These are phyloP conservation scores for Cryomyces minteri DNA, from an alignment of 495 filamentous ascomycete genomes.

Conservation along the genomic window DNA sequence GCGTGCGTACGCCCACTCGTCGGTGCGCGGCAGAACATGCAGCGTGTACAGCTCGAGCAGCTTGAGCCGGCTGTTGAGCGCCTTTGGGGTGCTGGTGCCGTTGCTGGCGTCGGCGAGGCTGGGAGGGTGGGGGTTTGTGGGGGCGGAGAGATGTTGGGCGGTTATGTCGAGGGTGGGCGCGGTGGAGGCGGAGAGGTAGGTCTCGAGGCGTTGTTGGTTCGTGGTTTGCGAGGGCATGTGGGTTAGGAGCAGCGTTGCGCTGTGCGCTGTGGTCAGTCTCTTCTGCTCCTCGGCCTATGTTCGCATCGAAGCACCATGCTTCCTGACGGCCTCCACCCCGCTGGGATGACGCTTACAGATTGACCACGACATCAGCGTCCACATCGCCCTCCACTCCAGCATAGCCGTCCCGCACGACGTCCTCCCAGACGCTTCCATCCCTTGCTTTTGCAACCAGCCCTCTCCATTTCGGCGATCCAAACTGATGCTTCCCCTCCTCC, in stretches of 20 bases:
- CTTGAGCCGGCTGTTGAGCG: constrained; percentile 46
- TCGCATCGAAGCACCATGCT: no score
- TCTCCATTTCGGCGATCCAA: constrained; percentile 73
- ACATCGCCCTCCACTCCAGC: constrained; percentile 73
- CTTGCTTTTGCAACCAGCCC: constrained; percentile 59
- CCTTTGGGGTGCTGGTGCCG: constrained; percentile 60
- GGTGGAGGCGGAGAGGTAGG: constrained; percentile 64
- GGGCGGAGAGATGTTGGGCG: neutral
- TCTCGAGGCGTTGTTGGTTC: constrained; percentile 78
- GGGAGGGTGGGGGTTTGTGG: neutral
- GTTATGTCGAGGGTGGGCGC: constrained; percentile 45
- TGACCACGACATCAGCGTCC: constrained; percentile 87
- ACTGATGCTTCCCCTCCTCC: constrained; percentile 76
- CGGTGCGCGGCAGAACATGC: constrained; percentile 76
- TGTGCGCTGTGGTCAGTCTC: constrained; percentile 10
- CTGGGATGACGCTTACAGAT: constrained; percentile 42
- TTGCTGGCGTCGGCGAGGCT: constrained; percentile 13
- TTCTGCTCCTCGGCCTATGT: no score
- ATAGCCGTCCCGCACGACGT: constrained; percentile 72
- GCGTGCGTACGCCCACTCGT: constrained; percentile 85
- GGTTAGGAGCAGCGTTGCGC: constrained; percentile 71
- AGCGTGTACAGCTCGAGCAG: constrained; percentile 88
- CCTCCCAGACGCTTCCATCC: constrained; percentile 81
- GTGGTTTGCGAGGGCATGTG: constrained; percentile 66
- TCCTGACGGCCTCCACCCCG: neutral